Percentiles rank a stretch among this genome's conserved stretches.
phyloP scores from a whole-genome alignment of 2,329 filamentous ascomycete species.

The Cercospora citrullina region DNA sequence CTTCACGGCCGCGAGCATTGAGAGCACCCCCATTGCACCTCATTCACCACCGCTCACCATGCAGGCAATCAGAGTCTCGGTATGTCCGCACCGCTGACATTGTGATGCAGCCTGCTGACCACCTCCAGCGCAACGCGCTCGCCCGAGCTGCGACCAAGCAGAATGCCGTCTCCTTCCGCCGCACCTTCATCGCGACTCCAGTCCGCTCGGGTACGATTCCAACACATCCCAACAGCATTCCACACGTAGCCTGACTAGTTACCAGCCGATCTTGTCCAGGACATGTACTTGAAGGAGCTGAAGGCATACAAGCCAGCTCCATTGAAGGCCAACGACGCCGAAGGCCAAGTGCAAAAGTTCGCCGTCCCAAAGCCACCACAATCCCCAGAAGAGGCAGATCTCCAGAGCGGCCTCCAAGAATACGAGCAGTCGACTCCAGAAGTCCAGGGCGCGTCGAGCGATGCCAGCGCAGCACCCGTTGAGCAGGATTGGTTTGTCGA shows the following conservation, averaged over 20 bases:
- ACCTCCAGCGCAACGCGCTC: slow-evolving; percentile 59
- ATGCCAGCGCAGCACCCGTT: slow-evolving; percentile 60
- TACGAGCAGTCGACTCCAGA: slow-evolving; percentile 95
- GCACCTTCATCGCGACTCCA: slow-evolving; percentile 63
- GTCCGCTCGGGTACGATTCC: slow-evolving; percentile 59
- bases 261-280: slow-evolving; percentile 92
- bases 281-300: slow-evolving; percentile 94
- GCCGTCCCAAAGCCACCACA: slow-evolving; percentile 72
- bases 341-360: slow-evolving; percentile 91
- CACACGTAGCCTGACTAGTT: neutral
- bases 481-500: slow-evolving; percentile 64
- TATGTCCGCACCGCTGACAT: slow-evolving; percentile 38
- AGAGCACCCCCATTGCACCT: neutral
- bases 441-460: slow-evolving; percentile 79
- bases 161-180: slow-evolving; percentile 55
- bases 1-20: slow-evolving; percentile 9
- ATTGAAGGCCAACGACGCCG: slow-evolving; percentile 81
- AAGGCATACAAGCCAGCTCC: slow-evolving; percentile 88
- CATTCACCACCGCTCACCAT: slow-evolving; percentile 40
- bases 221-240: slow-evolving; percentile 20
- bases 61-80: slow-evolving; percentile 63
- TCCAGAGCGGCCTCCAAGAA: slow-evolving; percentile 85
- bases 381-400: slow-evolving; percentile 91
- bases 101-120: slow-evolving; percentile 37
- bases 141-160: slow-evolving; percentile 61